These are phyloP conservation scores for Hemerocallis citrina DNA, from an alignment of 106 monocot species.

Conservation along the genomic window DNA sequence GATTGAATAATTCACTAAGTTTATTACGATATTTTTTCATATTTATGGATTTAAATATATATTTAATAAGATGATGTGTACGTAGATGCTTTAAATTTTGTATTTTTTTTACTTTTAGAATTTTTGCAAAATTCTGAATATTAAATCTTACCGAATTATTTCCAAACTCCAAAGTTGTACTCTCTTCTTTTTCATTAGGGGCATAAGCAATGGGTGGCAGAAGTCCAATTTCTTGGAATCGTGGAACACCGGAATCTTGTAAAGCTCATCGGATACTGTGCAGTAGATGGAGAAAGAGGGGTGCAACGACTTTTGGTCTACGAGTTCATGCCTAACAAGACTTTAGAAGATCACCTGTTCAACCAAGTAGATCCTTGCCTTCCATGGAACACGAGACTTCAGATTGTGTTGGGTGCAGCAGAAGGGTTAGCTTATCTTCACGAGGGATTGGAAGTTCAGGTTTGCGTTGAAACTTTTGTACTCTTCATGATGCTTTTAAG, in stretches of 20 bases:
- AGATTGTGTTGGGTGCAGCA: slow-evolving; percentile 56
- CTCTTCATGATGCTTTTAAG: neutral
- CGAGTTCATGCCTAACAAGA: slow-evolving; percentile 73
- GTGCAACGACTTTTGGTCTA: slow-evolving; percentile 60
- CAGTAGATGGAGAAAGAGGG: slow-evolving; percentile 55
- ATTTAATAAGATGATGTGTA: too few species aligned
- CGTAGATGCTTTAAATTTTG: too few species aligned
- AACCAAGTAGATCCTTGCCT: slow-evolving; percentile 34
- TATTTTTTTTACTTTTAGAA: neutral
- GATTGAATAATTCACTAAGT: too few species aligned
- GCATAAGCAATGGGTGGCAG: slow-evolving; percentile 79
- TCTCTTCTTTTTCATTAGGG: slow-evolving; percentile 31
- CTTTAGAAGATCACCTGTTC: slow-evolving; percentile 69
- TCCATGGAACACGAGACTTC: slow-evolving; percentile 54
- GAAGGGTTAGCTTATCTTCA: slow-evolving; percentile 68
- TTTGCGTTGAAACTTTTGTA: slow-evolving; percentile 9
- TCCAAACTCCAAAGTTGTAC: neutral
- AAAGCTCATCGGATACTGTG: slow-evolving; percentile 81
- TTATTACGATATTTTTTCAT: too few species aligned
- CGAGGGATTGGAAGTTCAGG: slow-evolving; percentile 72
- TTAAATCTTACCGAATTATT: neutral
- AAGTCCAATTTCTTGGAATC: slow-evolving; percentile 76
- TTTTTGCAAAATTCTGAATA: neutral
- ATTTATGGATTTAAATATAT: too few species aligned
- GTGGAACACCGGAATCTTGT: slow-evolving; percentile 83